Conservation (phyloP, 2,329 filamentous ascomycete species). For the Penicillium sp. region DNA sequence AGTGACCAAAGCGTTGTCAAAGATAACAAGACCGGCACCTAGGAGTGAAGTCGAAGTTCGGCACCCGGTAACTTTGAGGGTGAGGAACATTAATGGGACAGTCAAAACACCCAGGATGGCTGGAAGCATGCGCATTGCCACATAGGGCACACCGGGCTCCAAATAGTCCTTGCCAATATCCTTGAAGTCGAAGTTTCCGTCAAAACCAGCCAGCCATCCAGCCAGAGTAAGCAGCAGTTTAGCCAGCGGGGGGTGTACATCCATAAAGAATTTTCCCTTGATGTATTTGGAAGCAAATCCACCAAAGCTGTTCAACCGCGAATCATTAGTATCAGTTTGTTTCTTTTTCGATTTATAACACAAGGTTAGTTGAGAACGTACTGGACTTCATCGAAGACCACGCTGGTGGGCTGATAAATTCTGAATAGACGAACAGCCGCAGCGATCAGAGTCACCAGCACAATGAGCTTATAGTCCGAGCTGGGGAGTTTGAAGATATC, state of each 20-base stretch:
- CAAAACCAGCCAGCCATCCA: constrained; percentile 90
- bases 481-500: constrained; percentile 84
- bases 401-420: constrained; percentile 93
- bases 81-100: constrained; percentile 90
- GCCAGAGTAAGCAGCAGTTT: constrained; percentile 95
- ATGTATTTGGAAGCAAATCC: constrained; percentile 99
- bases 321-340: constrained; percentile 2
- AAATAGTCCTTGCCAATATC: constrained; percentile 99
- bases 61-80: constrained; percentile 85
- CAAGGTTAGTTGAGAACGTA: constrained; percentile 52
- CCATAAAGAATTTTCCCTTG: constrained; percentile 99
- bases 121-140: constrained; percentile 92
- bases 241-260: constrained; percentile 95
- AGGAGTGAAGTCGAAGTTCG: constrained; percentile 79
- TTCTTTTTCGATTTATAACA: constrained; percentile 2
- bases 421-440: constrained; percentile 83
- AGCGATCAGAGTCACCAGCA: constrained; percentile 70
- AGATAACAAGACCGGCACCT: constrained; percentile 83
- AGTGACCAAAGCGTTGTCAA: constrained; percentile 93
- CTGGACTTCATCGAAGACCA: constrained; percentile 99
- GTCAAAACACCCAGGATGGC: constrained; percentile 84
- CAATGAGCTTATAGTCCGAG: constrained; percentile 77
- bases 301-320: constrained; percentile 68
- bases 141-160: constrained; percentile 91
- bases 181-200: constrained; percentile 97